Percentiles rank a stretch among this genome's conserved stretches.
These are phyloP conservation scores for Melanogaster broomeanus DNA, from an alignment of 768 basidiomycete species.

Conservation along the genomic window DNA sequence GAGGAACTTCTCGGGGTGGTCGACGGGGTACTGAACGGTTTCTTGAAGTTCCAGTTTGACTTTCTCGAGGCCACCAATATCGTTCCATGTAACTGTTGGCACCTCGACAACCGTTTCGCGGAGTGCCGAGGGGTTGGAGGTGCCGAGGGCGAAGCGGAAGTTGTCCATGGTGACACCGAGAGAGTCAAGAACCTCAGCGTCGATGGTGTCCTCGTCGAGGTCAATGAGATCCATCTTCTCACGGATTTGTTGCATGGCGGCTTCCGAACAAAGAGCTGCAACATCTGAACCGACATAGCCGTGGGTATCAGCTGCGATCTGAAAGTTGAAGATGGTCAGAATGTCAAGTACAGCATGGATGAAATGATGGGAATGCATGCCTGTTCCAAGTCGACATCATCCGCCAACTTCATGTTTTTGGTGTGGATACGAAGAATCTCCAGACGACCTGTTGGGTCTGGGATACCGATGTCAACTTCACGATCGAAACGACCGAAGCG, in stretches of 20 bases:
- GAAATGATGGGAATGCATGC: slow-evolving; percentile 35
- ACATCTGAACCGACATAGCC: slow-evolving; percentile 99
- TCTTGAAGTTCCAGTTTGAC: slow-evolving; percentile 99
- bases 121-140: slow-evolving; percentile 96
- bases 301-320: slow-evolving; percentile 99
- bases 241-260: slow-evolving; percentile 99
- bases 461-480: slow-evolving; percentile 99
- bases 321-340: slow-evolving; percentile 7
- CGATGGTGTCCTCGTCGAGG: slow-evolving; percentile 96
- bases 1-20: slow-evolving; percentile 97
- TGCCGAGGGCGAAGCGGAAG: slow-evolving; percentile 98
- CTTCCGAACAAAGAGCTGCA: slow-evolving; percentile 97
- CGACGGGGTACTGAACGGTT: slow-evolving; percentile 98
- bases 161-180: slow-evolving; percentile 99
- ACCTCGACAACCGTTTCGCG: slow-evolving; percentile 99
- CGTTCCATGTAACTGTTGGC: slow-evolving; percentile 98
- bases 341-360: neutral
- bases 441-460: slow-evolving; percentile 97
- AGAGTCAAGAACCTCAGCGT: slow-evolving; percentile 97
- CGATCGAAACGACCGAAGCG: slow-evolving; percentile 99
- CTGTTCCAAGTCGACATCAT: slow-evolving; percentile 97
- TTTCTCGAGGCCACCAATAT: slow-evolving; percentile 98
- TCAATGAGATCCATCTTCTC: slow-evolving; percentile 99
- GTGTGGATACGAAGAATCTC: slow-evolving; percentile 99
- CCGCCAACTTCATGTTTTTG: slow-evolving; percentile 98